These are phyloP conservation scores for Favolaschia claudopus DNA, from an alignment of 768 basidiomycete genomes.

Conservation along the genomic window DNA sequence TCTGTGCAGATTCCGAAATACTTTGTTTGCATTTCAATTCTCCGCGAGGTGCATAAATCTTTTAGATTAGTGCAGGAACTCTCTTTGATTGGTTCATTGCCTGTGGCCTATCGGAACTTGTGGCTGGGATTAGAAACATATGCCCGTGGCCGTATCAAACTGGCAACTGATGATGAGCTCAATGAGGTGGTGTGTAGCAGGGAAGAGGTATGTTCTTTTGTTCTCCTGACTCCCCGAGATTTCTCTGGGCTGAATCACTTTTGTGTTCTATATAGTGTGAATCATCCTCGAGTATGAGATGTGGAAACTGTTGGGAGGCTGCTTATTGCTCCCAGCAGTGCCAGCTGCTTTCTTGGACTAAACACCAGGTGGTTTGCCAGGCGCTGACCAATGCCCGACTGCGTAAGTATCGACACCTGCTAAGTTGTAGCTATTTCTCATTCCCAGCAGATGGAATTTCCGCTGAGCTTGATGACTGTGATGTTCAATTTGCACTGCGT, in stretches of 20 bases:
- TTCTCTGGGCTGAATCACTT: neutral
- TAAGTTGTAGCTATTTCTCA: neutral
- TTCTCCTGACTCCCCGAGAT: too few relatives aligned
- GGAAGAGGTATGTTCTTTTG: neutral
- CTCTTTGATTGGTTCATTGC: neutral
- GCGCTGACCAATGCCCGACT: neutral
- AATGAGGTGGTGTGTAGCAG: neutral
- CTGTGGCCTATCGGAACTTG: neutral
- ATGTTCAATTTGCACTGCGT: slow-evolving; percentile 14
- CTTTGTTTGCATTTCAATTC: slow-evolving; percentile 18
- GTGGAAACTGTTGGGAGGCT: slow-evolving; percentile 7
- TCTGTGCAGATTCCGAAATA: slow-evolving; percentile 3
- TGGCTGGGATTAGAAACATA: neutral
- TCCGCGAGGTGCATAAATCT: slow-evolving; percentile 10
- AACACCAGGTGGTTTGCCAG: neutral
- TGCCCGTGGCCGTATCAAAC: neutral
- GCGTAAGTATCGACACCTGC: neutral
- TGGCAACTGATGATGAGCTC: neutral
- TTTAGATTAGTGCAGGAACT: neutral
- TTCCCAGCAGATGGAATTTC: neutral
- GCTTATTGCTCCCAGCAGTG: slow-evolving; percentile 10
- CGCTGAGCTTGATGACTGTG: neutral
- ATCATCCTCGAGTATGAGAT: neutral
- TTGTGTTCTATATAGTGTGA: neutral
- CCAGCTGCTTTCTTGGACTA: neutral